Evolutionary conservation across 139 green algal genomes (phyloP).

Genomic region (Nannochloris sp.): DNA sequence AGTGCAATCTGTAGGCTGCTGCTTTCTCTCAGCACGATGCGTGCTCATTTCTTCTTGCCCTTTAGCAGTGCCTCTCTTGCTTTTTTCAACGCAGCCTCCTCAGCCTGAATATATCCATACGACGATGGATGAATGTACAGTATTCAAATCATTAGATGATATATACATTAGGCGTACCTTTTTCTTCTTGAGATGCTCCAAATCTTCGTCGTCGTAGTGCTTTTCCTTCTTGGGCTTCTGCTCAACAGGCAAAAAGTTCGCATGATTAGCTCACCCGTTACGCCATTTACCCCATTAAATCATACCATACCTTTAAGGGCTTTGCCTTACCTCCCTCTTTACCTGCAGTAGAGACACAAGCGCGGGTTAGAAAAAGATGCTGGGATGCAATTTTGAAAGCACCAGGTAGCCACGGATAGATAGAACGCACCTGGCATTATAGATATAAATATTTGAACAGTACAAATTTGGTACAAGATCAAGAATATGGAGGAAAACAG

Average conservation of each 20-base stretch:
- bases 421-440: background rate
- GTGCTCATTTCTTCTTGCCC: slow-evolving; percentile 34
- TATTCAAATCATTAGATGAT: background rate
- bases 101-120: slow-evolving; percentile 7
- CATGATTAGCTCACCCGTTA: background rate
- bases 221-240: slow-evolving; percentile 16
- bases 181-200: slow-evolving; percentile 32
- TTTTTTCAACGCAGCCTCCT: slow-evolving; percentile 29
- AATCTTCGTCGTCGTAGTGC: slow-evolving; percentile 27
- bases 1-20: slow-evolving; percentile 16
- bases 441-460: background rate
- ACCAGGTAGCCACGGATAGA: background rate
- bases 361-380: background rate
- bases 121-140: background rate
- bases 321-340: slow-evolving; percentile 31
- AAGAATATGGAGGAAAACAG: too few relatives aligned
- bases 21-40: background rate
- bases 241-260: background rate
- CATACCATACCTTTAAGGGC: slow-evolving; percentile 10
- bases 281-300: background rate
- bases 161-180: slow-evolving; percentile 11
- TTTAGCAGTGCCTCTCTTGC: slow-evolving; percentile 22
- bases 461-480: too few relatives aligned
- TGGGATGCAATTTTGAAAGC: background rate
- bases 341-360: slow-evolving; percentile 3